Evolutionary conservation across 352 stramenopile species (phyloP), one percentile per base, ranked within the genome.

Genomic region (Phytopythium cucurbitacearum): DNA sequence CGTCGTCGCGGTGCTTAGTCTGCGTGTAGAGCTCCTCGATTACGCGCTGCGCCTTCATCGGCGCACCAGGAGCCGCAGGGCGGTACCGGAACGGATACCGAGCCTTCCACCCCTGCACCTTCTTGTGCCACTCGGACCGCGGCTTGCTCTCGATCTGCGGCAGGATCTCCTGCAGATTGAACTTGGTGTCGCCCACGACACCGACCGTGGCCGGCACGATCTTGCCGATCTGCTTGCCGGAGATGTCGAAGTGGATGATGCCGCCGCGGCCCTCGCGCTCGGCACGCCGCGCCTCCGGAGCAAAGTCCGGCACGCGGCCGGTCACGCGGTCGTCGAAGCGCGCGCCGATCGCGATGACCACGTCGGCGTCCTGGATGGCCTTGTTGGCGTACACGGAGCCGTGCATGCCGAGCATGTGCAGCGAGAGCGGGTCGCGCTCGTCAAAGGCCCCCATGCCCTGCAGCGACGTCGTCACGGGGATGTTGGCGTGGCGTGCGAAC

Each of bases 361-460:
- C 85, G 65, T 98, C 95, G 13, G 91, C 78, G 42, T 98, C 90
- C 75, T 98, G 94, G 51, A 98, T 96, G 49, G 96, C 84, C 56
- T 97, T 98, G 78, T 98, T 98, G 40, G 95, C 94, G 59, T 97
- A 98, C 41, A 95, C 89, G 16, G 96, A 97, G 6, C 94, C 95
- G 73, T 98, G 95, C 95, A 98, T 98, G 40, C 95, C 94, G 37
- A 98, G 72, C 92, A 98, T 98, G 65, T 98, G 96, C 48, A 98
- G 80, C 73, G 91, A 96, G 13, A 98, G 84, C 40, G 85, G 73
- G 67, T 97, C 85, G 42, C 91, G 74, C 64, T 98, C 95, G 52
- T 98, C 93, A 53, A 98, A 98, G 6, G 76, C 75, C 38, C 95
- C 95, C 66, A 98, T 87, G 12, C 87, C 95, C 62, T 94, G 94